Percentiles rank a stretch among this genome's conserved stretches.
Conservation (phyloP, 306 rosid species). For the Hippophae gyantsensis region DNA sequence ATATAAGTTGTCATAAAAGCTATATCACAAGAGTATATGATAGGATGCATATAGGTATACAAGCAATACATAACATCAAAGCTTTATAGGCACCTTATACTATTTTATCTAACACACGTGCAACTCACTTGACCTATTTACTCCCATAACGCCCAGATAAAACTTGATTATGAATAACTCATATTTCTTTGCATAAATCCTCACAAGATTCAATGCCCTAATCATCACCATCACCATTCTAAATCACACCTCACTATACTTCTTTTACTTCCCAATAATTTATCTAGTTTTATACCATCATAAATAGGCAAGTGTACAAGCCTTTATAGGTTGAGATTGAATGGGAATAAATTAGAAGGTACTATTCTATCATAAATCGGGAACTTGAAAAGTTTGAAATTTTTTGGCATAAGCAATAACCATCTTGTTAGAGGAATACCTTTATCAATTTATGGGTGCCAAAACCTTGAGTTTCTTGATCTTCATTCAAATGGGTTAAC, state of each 20-base stretch:
- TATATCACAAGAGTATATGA: no score
- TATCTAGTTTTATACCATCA: constrained; percentile 66
- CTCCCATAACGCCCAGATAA: no score
- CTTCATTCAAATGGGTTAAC: constrained; percentile 72
- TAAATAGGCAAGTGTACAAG: constrained; percentile 68
- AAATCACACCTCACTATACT: constrained; percentile 41
- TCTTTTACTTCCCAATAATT: constrained; percentile 58
- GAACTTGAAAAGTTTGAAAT: constrained; percentile 44
- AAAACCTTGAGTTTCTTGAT: constrained; percentile 67
- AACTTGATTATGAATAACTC: no score
- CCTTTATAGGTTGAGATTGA: constrained; percentile 55
- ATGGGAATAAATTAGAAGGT: constrained; percentile 49
- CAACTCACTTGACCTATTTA: no score
- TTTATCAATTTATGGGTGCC: constrained; percentile 45
- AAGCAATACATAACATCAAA: no score
- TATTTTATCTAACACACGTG: no score
- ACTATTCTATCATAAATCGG: constrained; percentile 71
- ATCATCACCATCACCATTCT: no score
- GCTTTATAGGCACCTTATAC: no score
- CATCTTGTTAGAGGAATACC: constrained; percentile 65
- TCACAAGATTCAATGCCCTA: no score
- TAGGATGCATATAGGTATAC: no score
- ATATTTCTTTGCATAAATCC: no score
- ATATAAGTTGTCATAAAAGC: no score
- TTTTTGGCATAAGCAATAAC: constrained; percentile 53